Percentiles rank a stretch among this genome's conserved stretches.
Evolutionary conservation across 1,284 basidiomycete genomes (phyloP).

Genomic region (Moesziomyces globuligerus): DNA sequence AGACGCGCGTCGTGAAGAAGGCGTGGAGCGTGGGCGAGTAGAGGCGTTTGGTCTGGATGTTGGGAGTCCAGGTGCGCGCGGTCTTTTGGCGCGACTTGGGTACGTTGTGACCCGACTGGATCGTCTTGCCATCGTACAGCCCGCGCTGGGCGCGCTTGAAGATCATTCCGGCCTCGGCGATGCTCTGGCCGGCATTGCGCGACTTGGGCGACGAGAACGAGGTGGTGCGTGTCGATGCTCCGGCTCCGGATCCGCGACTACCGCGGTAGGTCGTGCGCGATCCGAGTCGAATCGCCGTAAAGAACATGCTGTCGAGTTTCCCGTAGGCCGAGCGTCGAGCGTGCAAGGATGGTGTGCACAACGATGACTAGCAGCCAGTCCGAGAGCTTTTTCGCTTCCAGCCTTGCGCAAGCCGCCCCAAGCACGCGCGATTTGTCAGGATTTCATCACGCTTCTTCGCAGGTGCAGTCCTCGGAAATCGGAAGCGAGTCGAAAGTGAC

Average conservation of each 20-base stretch:
- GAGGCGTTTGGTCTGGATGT: conserved; percentile 56
- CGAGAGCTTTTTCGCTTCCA: conserved; percentile 10
- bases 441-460: conserved; percentile 8
- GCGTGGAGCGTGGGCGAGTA: conserved; percentile 48
- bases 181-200: conserved; percentile 38
- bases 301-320: conserved; percentile 50
- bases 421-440: conserved; percentile 38
- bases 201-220: conserved; percentile 62
- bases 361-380: background rate
- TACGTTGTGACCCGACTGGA: conserved; percentile 63
- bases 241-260: conserved; percentile 58
- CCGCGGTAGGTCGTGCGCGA: conserved; percentile 66
- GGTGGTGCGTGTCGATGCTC: conserved; percentile 56
- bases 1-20: conserved; percentile 41
- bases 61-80: conserved; percentile 58
- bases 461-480: conserved; percentile 2
- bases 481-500: conserved; percentile 11
- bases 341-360: background rate
- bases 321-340: background rate
- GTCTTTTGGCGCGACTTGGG: conserved; percentile 66
- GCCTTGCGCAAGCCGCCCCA: background rate
- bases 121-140: conserved; percentile 59
- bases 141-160: conserved; percentile 66
- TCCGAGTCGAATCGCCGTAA: conserved; percentile 53
- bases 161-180: conserved; percentile 44